Conservation (phyloP, 2,329 filamentous ascomycete genomes). For the Nigrospora osmanthi region DNA sequence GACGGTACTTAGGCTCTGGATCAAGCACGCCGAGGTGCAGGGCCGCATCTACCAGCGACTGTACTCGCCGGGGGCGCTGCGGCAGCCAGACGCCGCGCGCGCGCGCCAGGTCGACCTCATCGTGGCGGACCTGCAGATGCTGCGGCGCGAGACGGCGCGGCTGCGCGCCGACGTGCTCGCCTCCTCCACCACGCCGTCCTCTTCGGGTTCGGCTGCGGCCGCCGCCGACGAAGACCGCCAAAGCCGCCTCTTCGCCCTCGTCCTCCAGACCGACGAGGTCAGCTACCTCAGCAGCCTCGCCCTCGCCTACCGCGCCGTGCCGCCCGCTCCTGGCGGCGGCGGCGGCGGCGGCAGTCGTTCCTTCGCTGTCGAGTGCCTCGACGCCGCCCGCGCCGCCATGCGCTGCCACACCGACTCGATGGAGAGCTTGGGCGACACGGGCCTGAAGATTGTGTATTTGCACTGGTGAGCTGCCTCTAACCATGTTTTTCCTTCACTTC, state of each 20-base stretch:
- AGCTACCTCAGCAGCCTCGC: constrained; percentile 31
- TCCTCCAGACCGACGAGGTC: constrained; percentile 31
- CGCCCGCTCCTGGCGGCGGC: constrained; percentile 18
- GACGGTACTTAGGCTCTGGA: constrained; percentile 37
- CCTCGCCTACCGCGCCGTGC: constrained; percentile 34
- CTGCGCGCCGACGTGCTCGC: constrained; percentile 14
- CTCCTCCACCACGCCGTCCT: neutral
- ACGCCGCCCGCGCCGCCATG: constrained; percentile 31
- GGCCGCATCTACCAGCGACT: constrained; percentile 48
- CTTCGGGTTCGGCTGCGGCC: neutral
- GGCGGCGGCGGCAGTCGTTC: constrained; percentile 13
- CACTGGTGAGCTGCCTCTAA: constrained; percentile 28
- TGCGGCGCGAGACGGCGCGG: constrained; percentile 17
- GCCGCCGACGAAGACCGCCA: constrained; percentile 9
- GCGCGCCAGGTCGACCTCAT: constrained; percentile 22
- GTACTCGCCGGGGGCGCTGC: constrained; percentile 35
- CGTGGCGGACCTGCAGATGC: constrained; percentile 20
- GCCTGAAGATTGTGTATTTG: constrained; percentile 32
- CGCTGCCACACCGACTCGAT: constrained; percentile 31
- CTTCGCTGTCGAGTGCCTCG: constrained; percentile 33
- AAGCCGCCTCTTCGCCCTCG: constrained; percentile 21
- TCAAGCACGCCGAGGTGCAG: constrained; percentile 43
- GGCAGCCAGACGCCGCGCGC: constrained; percentile 23
- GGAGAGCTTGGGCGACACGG: constrained; percentile 24
- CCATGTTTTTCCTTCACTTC: constrained; percentile 4